Conservation (phyloP, 225 moss, liverwort and hornwort genomes). For the Anthoceros angustus region DNA sequence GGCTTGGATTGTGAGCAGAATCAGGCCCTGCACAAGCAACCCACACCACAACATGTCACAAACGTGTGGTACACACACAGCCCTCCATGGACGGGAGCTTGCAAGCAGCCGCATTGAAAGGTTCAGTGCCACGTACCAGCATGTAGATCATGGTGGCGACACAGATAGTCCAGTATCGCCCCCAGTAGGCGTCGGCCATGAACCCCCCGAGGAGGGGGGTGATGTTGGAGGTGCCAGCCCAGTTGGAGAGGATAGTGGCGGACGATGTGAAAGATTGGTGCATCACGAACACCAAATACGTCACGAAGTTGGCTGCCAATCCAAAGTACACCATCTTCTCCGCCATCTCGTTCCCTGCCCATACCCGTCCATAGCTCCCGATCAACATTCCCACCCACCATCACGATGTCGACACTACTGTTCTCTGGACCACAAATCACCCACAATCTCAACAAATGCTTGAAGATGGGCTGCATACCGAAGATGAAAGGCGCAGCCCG, state of each 20-base stretch:
- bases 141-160: slow-evolving; percentile 9
- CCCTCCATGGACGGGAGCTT: not conserved
- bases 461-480: too few relatives aligned
- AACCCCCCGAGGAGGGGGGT: slow-evolving; percentile 15
- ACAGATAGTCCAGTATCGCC: slow-evolving; percentile 16
- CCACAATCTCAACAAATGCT: not conserved
- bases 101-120: too few relatives aligned
- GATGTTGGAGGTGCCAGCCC: slow-evolving; percentile 6
- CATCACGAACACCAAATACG: slow-evolving; percentile 13
- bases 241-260: slow-evolving; percentile 11
- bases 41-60: not conserved
- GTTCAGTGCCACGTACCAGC: slow-evolving; percentile 8
- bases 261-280: slow-evolving; percentile 9
- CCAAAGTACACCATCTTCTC: slow-evolving; percentile 12
- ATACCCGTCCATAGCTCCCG: not conserved
- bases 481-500: slow-evolving; percentile 15
- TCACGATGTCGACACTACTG: not conserved
- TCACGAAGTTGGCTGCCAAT: slow-evolving; percentile 12
- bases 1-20: slow-evolving; percentile 15
- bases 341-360: slow-evolving; percentile 12
- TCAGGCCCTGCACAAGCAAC: not conserved
- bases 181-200: slow-evolving; percentile 15
- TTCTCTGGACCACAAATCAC: too few relatives aligned
- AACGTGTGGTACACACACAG: not conserved
- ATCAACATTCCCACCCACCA: not conserved